These are phyloP conservation scores for Spergularia azorica DNA, from an alignment of 179 eudicot species.

Conservation along the genomic window DNA sequence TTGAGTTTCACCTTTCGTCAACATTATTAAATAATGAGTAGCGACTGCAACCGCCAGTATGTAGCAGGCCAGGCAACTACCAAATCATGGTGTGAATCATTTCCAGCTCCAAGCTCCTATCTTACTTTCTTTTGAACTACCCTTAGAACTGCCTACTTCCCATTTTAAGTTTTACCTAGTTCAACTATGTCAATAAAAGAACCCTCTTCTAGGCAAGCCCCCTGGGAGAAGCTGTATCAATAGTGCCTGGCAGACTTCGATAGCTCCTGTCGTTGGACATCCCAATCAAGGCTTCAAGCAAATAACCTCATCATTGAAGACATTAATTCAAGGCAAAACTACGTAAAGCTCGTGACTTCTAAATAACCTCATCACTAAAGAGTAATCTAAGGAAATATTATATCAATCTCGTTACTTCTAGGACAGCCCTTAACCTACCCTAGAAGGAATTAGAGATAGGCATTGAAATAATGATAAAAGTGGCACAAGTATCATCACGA, in stretches of 20 bases:
- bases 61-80: neutral
- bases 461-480: neutral
- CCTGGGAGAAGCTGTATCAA: too few species aligned
- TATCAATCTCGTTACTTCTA: neutral
- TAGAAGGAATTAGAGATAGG: neutral
- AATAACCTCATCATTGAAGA: neutral
- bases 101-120: neutral
- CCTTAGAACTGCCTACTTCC: neutral
- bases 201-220: neutral
- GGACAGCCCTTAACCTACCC: neutral
- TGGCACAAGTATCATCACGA: constrained; percentile 1
- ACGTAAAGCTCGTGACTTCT: neutral
- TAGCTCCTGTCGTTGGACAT: neutral
- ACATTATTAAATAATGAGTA: neutral
- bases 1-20: neutral
- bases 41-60: neutral
- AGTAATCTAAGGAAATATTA: too few species aligned
- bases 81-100: neutral
- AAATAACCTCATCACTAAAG: neutral
- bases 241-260: too few species aligned
- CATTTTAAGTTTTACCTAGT: neutral
- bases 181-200: neutral
- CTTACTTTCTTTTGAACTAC: neutral
- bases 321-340: neutral
- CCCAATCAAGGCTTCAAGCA: neutral